A percentile compares a stretch with the other conserved stretches of the same genome.
Conservation (phyloP, 2,329 filamentous ascomycete species). For the Hypoxylon sp. region DNA sequence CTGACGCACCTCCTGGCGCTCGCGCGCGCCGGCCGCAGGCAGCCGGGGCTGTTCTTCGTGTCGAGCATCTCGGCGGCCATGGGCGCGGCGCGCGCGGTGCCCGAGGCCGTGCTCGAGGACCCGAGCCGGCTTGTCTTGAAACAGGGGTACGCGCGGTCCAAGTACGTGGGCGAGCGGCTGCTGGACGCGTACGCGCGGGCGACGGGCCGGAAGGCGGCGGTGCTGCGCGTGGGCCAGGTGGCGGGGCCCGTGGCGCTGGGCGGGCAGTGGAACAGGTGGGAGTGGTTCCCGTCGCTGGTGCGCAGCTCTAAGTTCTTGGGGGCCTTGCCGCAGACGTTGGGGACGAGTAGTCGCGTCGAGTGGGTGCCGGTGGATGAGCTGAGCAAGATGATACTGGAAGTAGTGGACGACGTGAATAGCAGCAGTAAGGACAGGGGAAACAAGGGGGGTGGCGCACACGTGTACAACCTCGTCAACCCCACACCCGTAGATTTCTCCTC, state of each 20-base stretch:
- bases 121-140: constrained; percentile 26
- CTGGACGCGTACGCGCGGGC: constrained; percentile 40
- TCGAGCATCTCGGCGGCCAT: constrained; percentile 47
- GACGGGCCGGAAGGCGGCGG: constrained; percentile 29
- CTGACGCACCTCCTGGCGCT: constrained; percentile 40
- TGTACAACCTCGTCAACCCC: constrained; percentile 39
- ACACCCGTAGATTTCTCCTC: constrained; percentile 24
- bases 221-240: constrained; percentile 49
- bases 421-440: background rate
- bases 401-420: constrained; percentile 29
- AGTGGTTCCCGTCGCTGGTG: constrained; percentile 48
- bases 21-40: constrained; percentile 21
- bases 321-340: constrained; percentile 39
- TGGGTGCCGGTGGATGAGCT: constrained; percentile 49
- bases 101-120: constrained; percentile 40
- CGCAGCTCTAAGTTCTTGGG: constrained; percentile 44
- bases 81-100: constrained; percentile 28
- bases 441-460: constrained; percentile 12
- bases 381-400: constrained; percentile 42
- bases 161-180: constrained; percentile 48
- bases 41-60: constrained; percentile 43
- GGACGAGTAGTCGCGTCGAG: constrained; percentile 39
- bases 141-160: constrained; percentile 48
- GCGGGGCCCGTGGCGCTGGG: constrained; percentile 41
- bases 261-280: constrained; percentile 46